These are phyloP conservation scores for Pleurotus salmoneostramineus DNA, from an alignment of 768 basidiomycete genomes.

Conservation along the genomic window DNA sequence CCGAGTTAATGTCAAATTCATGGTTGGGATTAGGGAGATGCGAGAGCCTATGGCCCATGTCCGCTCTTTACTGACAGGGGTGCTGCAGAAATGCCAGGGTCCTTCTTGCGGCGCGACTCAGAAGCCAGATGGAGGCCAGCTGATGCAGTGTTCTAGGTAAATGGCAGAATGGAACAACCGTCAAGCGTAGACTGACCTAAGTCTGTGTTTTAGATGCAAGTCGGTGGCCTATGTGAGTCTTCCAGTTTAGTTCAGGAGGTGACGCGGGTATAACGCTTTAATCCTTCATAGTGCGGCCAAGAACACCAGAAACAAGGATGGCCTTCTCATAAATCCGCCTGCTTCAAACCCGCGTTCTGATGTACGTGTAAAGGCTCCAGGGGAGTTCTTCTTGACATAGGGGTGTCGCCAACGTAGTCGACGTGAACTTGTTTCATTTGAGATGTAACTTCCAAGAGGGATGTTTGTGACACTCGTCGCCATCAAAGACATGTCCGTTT, in stretches of 20 bases:
- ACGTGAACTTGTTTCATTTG: not conserved
- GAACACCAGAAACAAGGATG: slow-evolving; percentile 34
- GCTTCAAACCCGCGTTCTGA: slow-evolving; percentile 29
- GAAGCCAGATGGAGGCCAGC: slow-evolving; percentile 18
- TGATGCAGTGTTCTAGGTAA: slow-evolving; percentile 35
- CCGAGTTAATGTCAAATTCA: not conserved
- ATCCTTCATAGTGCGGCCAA: slow-evolving; percentile 23
- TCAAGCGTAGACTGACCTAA: not conserved
- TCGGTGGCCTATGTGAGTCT: slow-evolving; percentile 36
- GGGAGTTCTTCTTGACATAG: not conserved
- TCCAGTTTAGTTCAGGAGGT: not conserved
- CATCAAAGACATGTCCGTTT: not conserved
- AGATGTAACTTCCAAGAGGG: not conserved
- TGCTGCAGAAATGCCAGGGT: slow-evolving; percentile 27
- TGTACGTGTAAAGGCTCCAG: not conserved
- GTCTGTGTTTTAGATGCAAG: slow-evolving; percentile 29
- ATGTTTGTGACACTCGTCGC: not conserved
- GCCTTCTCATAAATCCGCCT: slow-evolving; percentile 28
- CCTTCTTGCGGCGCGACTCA: slow-evolving; percentile 19
- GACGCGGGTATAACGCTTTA: not conserved
- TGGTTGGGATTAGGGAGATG: slow-evolving; percentile 20
- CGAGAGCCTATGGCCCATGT: slow-evolving; percentile 21
- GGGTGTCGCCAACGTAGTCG: not conserved
- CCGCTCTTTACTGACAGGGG: slow-evolving; percentile 22
- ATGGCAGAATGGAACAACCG: slow-evolving; percentile 7